Base-by-base conservation (phyloP, 768 basidiomycete species). In the Mycena floridula region DNA sequence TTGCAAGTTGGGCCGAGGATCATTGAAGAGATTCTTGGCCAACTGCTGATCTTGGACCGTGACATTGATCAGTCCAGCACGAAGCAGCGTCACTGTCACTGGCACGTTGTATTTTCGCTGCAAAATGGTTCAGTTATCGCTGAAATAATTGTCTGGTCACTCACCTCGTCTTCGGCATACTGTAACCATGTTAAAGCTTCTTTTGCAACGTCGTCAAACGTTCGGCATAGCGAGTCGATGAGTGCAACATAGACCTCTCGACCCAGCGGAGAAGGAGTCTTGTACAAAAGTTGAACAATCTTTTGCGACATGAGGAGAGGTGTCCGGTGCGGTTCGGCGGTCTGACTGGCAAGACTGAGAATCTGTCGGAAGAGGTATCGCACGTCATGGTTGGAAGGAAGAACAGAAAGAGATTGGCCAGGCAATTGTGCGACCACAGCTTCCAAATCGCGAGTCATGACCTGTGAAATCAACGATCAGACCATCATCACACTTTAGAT, bases 181-280 rank as follows among this genome's bases (percentile, higher is more conserved):
- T 97, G 68, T 39, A 99, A 70, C 96, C 96, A 99, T 2, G 88
- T 89, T 40, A 93, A 87, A 5, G 95, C 96, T 65, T 99, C 96
- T 62, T 93, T 93, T 15, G 87, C 89, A 37, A 97, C 95, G 51
- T 95, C 90, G 53, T 89, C 83, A 50, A 92, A 94, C 13, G 82
- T 70, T 49, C 83, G 81, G 60, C 96, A 98, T 32, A 99, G 69
- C 50, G 91, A 85, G 47, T 93, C 87, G 12, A 99, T 69, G 37
- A 99, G 69, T 36, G 84, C 79, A 28, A 92, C 93, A 60, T 92
- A 99, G 8, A 96, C 85, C 60, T 99, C 94, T 43, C 95, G 79
- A 0, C 89, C 92, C 45, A 99, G 74, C 52, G 88, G 82, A 3
- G 81, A 81, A 4, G 77, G 73, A 1, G 89, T 89, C 70, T 94